Base-by-base conservation (phyloP, 1,139 yeast species). In the Maudiozyma humilis region DNA sequence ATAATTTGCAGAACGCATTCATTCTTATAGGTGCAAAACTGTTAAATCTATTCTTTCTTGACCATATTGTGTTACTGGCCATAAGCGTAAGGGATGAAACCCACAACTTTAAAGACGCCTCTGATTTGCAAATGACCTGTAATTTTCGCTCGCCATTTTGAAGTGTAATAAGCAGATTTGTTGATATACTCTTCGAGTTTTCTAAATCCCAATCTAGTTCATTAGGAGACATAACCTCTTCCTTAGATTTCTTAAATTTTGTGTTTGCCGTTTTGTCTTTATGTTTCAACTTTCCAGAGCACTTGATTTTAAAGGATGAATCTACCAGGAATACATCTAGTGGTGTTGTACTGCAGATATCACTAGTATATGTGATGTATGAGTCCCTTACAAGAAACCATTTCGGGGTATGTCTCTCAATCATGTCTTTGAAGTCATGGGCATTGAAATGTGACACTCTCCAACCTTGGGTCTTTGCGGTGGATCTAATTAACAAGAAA, bases 381-480 rank as follows among this genome's bases (percentile, higher is more conserved):
- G 95, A 82, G 56, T 80, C 83, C 48, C 97, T 75, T 2, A 91
- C 77, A 50, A 91, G 68, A 52, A 87, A 78, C 99, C 99, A 93
- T 60, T 91, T 91, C 43, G 82, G 83, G 1, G 91, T 81, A 53
- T 94, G 89, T 63, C 98, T 79, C 53, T 79, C 81, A 44, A 87
- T 82, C 95, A 88, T 87, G 29, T 82, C 87, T 53, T 76, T 78
- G 54, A 87, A 69, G 57, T 87, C 96, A 51, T 79, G 78, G 8
- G 87, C 79, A 50, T 76, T 79, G 65, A 87, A 79, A 60, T 89
- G 96, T 4, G 94, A 86, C 13, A 89, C 96, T 57, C 95, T 73
- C 98, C 98, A 91, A 2, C 97, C 97, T 62, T 86, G 95, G 0
- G 88, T 73, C 49, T 78, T 78, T 0, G 97, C 91, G 1, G 88